These are phyloP conservation scores for Claviceps sorghi DNA, from an alignment of 2,329 filamentous ascomycete genomes.

Conservation along the genomic window DNA sequence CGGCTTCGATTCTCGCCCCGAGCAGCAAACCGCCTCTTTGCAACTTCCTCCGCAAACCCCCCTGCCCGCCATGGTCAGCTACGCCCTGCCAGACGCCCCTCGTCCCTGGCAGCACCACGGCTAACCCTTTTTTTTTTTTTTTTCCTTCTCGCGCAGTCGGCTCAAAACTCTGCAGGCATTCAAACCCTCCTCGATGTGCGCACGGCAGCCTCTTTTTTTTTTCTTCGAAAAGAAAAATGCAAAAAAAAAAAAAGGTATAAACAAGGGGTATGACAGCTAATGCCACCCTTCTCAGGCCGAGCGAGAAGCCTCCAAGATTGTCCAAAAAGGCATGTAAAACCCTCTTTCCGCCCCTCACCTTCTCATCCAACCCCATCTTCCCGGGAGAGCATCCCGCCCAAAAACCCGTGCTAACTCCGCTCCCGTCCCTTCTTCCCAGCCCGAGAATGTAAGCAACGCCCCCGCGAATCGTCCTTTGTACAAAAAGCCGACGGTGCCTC, in stretches of 20 bases:
- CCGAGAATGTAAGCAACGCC: conserved; percentile 68
- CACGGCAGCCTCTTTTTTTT: conserved; percentile 1
- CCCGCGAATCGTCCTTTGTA: background rate
- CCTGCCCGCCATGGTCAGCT: conserved; percentile 7
- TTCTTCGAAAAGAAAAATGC: no score
- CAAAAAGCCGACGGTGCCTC: background rate
- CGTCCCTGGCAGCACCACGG: background rate
- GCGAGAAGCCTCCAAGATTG: conserved; percentile 96
- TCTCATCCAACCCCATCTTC: no score
- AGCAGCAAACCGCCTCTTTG: background rate
- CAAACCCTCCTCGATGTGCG: conserved; percentile 96
- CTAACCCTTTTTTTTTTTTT: background rate
- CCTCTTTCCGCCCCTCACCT: background rate
- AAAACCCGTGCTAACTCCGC: background rate
- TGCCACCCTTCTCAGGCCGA: conserved; percentile 52
- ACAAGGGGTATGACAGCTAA: conserved; percentile 3
- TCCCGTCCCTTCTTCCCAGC: conserved; percentile 33
- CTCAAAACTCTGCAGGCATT: conserved; percentile 96
- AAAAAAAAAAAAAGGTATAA: no score
- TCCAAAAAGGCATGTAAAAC: conserved; percentile 65
- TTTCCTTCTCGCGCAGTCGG: conserved; percentile 46
- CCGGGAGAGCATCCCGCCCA: background rate
- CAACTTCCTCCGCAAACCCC: background rate
- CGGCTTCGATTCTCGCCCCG: background rate
- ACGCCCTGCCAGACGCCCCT: background rate